Conservation (phyloP, 129 eudicot species). For the Sambucus nigra region DNA sequence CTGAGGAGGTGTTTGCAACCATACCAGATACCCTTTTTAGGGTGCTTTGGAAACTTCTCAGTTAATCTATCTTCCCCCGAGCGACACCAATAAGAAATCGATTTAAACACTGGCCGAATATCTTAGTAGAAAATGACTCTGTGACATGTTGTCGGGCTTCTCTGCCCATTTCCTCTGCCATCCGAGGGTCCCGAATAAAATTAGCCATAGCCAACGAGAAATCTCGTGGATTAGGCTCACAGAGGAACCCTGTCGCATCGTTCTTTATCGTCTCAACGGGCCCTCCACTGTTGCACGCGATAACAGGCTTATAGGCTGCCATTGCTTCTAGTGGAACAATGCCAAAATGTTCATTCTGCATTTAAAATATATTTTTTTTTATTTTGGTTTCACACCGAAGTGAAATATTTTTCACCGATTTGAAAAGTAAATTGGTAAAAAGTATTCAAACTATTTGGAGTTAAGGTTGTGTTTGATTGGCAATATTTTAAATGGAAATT, state of each 20-base stretch:
- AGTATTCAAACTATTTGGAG: too few relatives aligned
- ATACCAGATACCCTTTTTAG: too few relatives aligned
- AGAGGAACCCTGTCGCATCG: constrained; percentile 60
- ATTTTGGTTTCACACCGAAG: too few relatives aligned
- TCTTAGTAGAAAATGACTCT: constrained; percentile 53
- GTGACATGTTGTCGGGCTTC: constrained; percentile 54
- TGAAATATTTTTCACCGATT: too few relatives aligned
- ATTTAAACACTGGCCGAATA: constrained; percentile 55
- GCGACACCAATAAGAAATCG: constrained; percentile 28
- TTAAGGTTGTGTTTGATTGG: too few relatives aligned
- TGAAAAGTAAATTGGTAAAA: too few relatives aligned
- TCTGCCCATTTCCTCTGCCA: constrained; percentile 50
- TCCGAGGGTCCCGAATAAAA: constrained; percentile 39
- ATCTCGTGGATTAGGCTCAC: constrained; percentile 62
- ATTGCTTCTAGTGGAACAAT: constrained; percentile 92
- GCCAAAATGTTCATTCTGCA: constrained; percentile 84
- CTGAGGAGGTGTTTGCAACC: too few relatives aligned
- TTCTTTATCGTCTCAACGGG: constrained; percentile 67
- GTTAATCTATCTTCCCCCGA: constrained; percentile 33
- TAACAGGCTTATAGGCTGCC: constrained; percentile 85
- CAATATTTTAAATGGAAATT: too few relatives aligned
- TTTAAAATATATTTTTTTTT: too few relatives aligned
- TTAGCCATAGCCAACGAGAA: constrained; percentile 56
- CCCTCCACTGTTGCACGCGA: constrained; percentile 94
- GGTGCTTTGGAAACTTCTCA: too few relatives aligned